phyloP scores from a whole-genome alignment of 2,329 filamentous ascomycete genomes.

The Reticulascus tulasneorum region DNA sequence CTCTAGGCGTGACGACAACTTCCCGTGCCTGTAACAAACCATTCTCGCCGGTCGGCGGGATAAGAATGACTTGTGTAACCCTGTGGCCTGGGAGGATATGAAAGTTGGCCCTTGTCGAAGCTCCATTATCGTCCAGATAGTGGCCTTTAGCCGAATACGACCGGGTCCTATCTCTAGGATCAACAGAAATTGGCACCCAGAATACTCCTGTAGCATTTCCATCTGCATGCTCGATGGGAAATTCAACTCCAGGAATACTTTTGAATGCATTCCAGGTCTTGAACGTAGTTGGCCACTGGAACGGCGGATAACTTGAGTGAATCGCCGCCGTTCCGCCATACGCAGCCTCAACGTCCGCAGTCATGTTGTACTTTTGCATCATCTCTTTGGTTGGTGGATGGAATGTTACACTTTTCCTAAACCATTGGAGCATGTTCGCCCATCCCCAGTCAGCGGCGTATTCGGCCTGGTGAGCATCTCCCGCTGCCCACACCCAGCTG shows the following conservation, averaged over 20 bases:
- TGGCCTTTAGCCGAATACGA: constrained; percentile 36
- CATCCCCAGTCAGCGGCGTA: constrained; percentile 27
- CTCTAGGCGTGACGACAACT: constrained; percentile 28
- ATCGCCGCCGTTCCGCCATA: constrained; percentile 26
- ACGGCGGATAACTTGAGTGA: constrained; percentile 25
- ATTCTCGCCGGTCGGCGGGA: too few species aligned
- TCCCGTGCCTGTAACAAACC: constrained; percentile 25
- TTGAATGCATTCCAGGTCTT: constrained; percentile 32
- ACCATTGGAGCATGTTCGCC: constrained; percentile 29
- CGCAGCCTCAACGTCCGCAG: constrained; percentile 26
- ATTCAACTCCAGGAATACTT: constrained; percentile 33
- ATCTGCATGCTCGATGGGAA: constrained; percentile 31
- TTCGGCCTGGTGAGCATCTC: constrained; percentile 15
- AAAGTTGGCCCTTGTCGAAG: constrained; percentile 30
- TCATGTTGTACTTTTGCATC: constrained; percentile 25
- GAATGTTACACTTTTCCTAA: constrained; percentile 27
- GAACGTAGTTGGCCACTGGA: constrained; percentile 28
- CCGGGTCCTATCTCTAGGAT: constrained; percentile 28
- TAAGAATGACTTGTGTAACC: too few species aligned
- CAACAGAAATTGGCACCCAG: constrained; percentile 39
- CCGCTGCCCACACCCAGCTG: constrained; percentile 28
- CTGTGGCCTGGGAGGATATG: constrained; percentile 28
- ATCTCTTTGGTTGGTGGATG: too few species aligned
- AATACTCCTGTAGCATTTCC: constrained; percentile 36
- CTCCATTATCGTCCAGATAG: constrained; percentile 22